These are phyloP conservation scores for Trichoderma lentiforme DNA, from an alignment of 2,329 filamentous ascomycete genomes.

Conservation along the genomic window DNA sequence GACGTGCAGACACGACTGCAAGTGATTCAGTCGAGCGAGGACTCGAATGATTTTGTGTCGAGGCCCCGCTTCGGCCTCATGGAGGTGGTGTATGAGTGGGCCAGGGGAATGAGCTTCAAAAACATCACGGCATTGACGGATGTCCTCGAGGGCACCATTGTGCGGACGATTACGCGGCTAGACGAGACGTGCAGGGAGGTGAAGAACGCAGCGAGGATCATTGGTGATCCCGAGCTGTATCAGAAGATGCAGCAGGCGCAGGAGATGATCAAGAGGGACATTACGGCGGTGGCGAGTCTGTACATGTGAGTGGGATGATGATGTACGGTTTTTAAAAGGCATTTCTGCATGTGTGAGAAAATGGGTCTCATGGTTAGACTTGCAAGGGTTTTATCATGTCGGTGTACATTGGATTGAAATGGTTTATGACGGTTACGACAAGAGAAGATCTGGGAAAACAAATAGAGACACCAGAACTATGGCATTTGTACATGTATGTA, in stretches of 20 bases:
- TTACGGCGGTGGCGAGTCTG: conserved; percentile 82
- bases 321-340: background rate
- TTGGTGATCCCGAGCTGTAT: conserved; percentile 89
- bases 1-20: conserved; percentile 84
- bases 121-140: conserved; percentile 95
- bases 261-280: conserved; percentile 96
- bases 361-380: background rate
- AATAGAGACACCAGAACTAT: background rate
- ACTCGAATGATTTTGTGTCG: conserved; percentile 87
- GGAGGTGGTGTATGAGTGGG: conserved; percentile 99
- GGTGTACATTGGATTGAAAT: background rate
- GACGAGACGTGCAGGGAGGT: conserved; percentile 97
- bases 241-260: conserved; percentile 96
- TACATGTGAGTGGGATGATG: conserved; percentile 62
- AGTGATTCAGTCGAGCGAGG: conserved; percentile 85
- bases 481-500: background rate
- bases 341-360: background rate
- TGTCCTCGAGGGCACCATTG: conserved; percentile 95
- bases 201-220: conserved; percentile 92
- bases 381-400: background rate
- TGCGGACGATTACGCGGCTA: conserved; percentile 85
- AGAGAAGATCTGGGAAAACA: background rate
- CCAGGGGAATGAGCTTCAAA: conserved; percentile 95
- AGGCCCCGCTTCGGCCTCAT: conserved; percentile 87
- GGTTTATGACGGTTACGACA: background rate